A percentile compares a stretch with the other conserved stretches of the same genome.
phyloP scores from a whole-genome alignment of 495 filamentous ascomycete genomes.

The Podospora tetraspora region DNA sequence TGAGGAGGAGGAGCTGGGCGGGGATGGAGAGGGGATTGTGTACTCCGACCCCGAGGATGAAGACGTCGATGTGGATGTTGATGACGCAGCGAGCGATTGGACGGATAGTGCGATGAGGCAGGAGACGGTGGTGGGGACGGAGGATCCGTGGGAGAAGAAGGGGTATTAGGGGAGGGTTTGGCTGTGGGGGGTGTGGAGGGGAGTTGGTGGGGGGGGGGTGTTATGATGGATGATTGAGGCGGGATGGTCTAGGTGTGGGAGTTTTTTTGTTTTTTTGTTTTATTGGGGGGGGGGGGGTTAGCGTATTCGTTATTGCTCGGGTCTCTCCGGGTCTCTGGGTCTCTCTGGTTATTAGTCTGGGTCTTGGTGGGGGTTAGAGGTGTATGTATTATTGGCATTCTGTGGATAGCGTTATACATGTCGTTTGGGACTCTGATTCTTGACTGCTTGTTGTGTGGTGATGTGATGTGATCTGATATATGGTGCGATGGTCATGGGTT shows the following conservation, averaged over 20 bases:
- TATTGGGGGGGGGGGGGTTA: background rate
- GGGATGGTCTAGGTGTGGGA: background rate
- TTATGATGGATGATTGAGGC: background rate
- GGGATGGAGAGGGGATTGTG: conserved; percentile 13
- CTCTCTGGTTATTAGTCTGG: background rate
- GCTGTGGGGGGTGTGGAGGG: background rate
- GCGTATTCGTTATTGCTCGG: background rate
- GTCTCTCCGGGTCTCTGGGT: background rate
- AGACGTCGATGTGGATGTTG: conserved; percentile 13
- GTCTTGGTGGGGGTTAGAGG: background rate
- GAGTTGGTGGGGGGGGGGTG: background rate
- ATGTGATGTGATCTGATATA: background rate
- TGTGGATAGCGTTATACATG: background rate
- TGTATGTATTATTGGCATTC: background rate
- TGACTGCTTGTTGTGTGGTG: background rate
- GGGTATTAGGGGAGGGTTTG: background rate
- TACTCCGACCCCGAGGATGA: conserved; percentile 18
- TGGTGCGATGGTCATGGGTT: no score
- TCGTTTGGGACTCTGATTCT: background rate
- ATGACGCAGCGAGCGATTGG: conserved; percentile 37
- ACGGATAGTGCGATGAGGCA: conserved; percentile 29
- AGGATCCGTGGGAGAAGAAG: conserved; percentile 6
- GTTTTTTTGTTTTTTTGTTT: background rate
- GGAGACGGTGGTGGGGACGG: conserved; percentile 17
- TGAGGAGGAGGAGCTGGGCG: conserved; percentile 37